Evolutionary conservation across 2,329 filamentous ascomycete species (phyloP).

Genomic region (Coniochaeta ligniaria): DNA sequence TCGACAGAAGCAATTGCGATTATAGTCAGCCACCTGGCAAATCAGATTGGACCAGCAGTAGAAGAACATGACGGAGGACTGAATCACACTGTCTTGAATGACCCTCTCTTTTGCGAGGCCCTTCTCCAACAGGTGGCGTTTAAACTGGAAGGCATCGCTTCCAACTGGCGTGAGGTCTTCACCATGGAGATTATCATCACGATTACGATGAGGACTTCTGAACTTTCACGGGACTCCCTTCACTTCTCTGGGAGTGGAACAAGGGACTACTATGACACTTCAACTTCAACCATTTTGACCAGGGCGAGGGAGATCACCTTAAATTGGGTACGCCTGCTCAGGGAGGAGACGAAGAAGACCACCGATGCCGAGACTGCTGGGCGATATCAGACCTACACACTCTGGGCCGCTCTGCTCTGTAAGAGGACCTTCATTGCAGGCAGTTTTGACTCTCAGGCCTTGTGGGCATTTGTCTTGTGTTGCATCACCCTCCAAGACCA

Average conservation of each 20-base stretch:
- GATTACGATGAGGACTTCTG: conserved; percentile 32
- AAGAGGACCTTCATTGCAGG: conserved; percentile 24
- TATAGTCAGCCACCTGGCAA: conserved; percentile 42
- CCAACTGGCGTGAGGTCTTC: conserved; percentile 52
- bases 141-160: conserved; percentile 33
- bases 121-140: conserved; percentile 38
- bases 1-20: conserved; percentile 41
- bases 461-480: conserved; percentile 1
- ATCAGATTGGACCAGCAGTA: conserved; percentile 45
- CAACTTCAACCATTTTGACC: conserved; percentile 23
- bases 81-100: conserved; percentile 40
- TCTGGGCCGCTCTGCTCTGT: conserved; percentile 52
- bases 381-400: conserved; percentile 33
- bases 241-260: not conserved
- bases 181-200: conserved; percentile 52
- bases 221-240: conserved; percentile 10
- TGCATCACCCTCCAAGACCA: conserved; percentile 19
- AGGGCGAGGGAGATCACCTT: conserved; percentile 33
- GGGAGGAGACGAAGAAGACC: conserved; percentile 32
- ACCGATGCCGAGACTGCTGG: conserved; percentile 27
- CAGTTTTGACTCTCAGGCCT: not conserved
- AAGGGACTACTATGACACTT: too few relatives aligned
- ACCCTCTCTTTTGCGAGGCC: conserved; percentile 39
- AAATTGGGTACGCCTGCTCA: conserved; percentile 41
- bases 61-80: conserved; percentile 28